Conservation (phyloP, 495 filamentous ascomycete genomes). For the Xylaria grammica region DNA sequence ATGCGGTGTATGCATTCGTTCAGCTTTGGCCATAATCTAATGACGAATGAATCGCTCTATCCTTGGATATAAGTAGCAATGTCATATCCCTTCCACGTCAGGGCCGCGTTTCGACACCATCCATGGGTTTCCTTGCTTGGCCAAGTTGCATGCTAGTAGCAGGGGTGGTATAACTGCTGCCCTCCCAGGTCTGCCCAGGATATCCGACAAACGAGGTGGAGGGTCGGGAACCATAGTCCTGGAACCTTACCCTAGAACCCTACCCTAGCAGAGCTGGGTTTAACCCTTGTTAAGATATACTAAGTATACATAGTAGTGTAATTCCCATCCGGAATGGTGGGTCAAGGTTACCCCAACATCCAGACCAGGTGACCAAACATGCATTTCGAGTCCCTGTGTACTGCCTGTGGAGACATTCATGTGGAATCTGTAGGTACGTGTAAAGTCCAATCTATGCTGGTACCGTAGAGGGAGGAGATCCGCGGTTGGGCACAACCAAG, state of each 20-base stretch:
- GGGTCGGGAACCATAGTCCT: conserved; percentile 28
- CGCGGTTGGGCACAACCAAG: conserved; percentile 13
- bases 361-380: conserved; percentile 22
- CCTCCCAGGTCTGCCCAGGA: conserved; percentile 12
- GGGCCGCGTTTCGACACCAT: conserved; percentile 13
- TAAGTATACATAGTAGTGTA: not conserved
- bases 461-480: conserved; percentile 16
- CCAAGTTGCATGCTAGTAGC: conserved; percentile 1
- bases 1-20: too few species aligned
- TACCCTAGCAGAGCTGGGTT: too few species aligned
- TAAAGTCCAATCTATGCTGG: conserved; percentile 16
- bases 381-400: conserved; percentile 11
- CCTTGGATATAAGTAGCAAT: conserved; percentile 15
- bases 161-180: conserved; percentile 13
- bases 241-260: conserved; percentile 23
- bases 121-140: conserved; percentile 14
- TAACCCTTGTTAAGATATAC: conserved; percentile 12
- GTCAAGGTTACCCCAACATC: conserved; percentile 25
- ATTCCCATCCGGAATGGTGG: conserved; percentile 17
- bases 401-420: not conserved
- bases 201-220: conserved; percentile 22
- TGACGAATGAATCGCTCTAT: not conserved
- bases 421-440: conserved; percentile 1
- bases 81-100: conserved; percentile 6
- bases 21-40: conserved; percentile 1